These are phyloP conservation scores for Fusarium verticillioides DNA, from an alignment of 2,329 filamentous ascomycete genomes.

Conservation along the genomic window DNA sequence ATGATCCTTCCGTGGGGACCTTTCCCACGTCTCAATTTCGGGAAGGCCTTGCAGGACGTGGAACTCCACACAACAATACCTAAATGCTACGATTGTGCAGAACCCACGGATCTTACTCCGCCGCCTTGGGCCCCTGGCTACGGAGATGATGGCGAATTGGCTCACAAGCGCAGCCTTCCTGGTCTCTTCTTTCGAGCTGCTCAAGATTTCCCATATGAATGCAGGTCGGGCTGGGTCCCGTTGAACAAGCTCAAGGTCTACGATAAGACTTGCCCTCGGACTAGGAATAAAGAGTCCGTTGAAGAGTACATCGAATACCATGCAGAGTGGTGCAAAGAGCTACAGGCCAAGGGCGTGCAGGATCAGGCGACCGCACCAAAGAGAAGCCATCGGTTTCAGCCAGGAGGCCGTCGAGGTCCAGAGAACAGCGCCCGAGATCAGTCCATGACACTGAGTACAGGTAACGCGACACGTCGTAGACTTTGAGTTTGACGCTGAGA, in stretches of 20 bases:
- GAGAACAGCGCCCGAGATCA: not conserved
- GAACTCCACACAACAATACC: not conserved
- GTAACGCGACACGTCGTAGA: not conserved
- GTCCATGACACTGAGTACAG: not conserved
- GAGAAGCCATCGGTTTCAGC: not conserved
- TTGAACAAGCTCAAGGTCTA: constrained; percentile 1
- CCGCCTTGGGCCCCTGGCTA: not conserved
- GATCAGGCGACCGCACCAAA: not conserved
- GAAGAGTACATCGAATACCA: not conserved
- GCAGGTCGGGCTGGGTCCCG: not conserved
- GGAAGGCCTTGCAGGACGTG: not conserved
- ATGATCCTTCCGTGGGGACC: not conserved
- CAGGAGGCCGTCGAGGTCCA: not conserved
- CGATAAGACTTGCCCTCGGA: not conserved
- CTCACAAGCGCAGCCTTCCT: not conserved
- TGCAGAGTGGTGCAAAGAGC: not conserved
- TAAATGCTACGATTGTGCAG: not conserved
- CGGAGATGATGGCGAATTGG: not conserved
- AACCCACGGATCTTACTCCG: not conserved
- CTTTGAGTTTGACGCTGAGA: not conserved
- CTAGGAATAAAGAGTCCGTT: not conserved
- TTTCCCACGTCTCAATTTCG: not conserved
- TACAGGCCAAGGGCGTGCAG: rapidly evolving
- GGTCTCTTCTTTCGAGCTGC: not conserved
- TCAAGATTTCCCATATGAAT: not conserved